Evolutionary conservation across 306 rosid species (phyloP).

Genomic region (Pterocarpus santalinus): DNA sequence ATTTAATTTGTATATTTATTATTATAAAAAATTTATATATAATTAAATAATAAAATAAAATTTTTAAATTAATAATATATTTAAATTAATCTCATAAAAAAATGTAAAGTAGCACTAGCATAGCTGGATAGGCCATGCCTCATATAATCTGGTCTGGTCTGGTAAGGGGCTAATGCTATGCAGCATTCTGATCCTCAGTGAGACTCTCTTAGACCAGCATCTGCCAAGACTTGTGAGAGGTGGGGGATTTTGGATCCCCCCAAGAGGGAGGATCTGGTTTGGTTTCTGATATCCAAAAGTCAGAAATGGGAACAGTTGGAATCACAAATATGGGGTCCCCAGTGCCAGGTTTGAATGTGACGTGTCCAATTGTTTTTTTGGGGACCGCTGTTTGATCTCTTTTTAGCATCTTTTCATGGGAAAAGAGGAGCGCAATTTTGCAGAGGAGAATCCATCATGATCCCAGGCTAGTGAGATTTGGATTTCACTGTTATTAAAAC

Average conservation of each 20-base stretch:
- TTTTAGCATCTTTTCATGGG: conserved; percentile 39
- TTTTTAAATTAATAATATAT: too few relatives aligned
- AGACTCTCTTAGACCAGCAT: conserved; percentile 25
- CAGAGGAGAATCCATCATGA: neutral
- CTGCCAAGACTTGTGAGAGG: neutral
- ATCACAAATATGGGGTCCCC: conserved; percentile 42
- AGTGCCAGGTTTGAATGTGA: conserved; percentile 22
- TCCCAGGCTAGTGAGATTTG: neutral
- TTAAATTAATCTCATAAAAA: neutral
- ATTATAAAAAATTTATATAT: too few relatives aligned
- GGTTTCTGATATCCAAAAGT: conserved; percentile 36
- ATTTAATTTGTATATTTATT: too few relatives aligned
- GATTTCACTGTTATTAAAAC: conserved; percentile 4
- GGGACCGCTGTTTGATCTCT: neutral
- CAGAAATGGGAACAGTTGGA: conserved; percentile 33
- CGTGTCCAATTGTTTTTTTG: conserved; percentile 35
- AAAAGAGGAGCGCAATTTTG: neutral
- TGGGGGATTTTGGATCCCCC: neutral
- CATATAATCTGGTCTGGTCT: neutral
- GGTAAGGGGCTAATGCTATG: neutral
- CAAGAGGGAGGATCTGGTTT: conserved; percentile 22
- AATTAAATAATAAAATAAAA: too few relatives aligned
- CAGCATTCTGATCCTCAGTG: neutral
- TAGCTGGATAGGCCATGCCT: conserved; percentile 13
- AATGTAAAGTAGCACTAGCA: neutral